phyloP scores from a whole-genome alignment of 169 alveolate genomes.

The Eimeria mitis region DNA sequence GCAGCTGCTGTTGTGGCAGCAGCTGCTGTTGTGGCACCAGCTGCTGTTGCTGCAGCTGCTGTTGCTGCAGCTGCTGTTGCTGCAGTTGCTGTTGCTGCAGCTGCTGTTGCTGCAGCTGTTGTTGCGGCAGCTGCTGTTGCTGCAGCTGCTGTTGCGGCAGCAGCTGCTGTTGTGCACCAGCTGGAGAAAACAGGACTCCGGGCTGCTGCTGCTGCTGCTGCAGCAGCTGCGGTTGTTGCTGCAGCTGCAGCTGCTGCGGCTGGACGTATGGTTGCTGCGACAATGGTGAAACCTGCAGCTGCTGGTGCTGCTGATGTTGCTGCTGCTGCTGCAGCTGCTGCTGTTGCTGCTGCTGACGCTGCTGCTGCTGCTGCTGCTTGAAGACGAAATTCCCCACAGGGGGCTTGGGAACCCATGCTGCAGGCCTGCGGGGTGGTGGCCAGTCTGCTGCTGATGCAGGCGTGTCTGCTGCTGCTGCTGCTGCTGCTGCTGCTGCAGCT shows the following conservation, averaged over 20 bases:
- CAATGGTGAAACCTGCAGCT: background rate
- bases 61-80: background rate
- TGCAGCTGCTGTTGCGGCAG: background rate
- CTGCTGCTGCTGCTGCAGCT: conserved; percentile 23
- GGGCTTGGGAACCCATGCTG: background rate
- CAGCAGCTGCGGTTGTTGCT: background rate
- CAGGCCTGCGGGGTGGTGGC: conserved; percentile 40
- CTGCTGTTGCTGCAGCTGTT: no score
- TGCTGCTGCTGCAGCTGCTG: conserved; percentile 55
- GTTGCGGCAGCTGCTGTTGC: conserved; percentile 9
- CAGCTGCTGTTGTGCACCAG: no score
- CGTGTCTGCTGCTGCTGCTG: conserved; percentile 12
- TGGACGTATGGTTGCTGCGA: background rate
- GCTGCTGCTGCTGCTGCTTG: conserved; percentile 28
- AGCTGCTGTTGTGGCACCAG: background rate
- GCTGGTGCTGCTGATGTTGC: background rate
- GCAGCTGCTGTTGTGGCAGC: background rate
- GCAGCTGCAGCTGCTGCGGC: conserved; percentile 35
- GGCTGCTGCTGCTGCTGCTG: conserved; percentile 15
- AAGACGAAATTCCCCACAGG: conserved; percentile 18
- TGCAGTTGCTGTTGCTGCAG: no score
- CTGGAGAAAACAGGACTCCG: no score
- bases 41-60: background rate
- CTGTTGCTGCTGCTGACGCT: background rate
- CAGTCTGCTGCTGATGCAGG: no score